A percentile compares a stretch with the other conserved stretches of the same genome.
Evolutionary conservation across 371 early-diverging fungal genomes (phyloP).

Genomic region (Conidiobolus coronatus): DNA sequence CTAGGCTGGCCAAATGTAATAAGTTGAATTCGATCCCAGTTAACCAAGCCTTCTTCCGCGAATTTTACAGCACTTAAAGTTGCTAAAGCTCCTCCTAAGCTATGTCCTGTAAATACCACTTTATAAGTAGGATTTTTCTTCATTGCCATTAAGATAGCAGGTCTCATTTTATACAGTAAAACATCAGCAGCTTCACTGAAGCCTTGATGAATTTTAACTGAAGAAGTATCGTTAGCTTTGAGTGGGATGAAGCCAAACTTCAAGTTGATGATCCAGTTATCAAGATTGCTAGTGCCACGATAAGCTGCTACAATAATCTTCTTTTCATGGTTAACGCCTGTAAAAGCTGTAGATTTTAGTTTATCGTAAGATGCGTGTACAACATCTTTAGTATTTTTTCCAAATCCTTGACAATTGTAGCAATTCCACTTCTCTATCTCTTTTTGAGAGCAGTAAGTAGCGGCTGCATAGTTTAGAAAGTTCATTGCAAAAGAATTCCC

Average conservation of each 20-base stretch:
- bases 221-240: too few relatives aligned
- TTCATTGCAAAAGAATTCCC: too few relatives aligned
- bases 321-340: background rate
- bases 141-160: too few relatives aligned
- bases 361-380: background rate
- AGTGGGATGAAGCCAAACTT: background rate
- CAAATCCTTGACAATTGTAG: background rate
- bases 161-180: too few relatives aligned
- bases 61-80: background rate
- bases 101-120: constrained; percentile 5
- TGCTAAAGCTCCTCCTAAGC: constrained; percentile 5
- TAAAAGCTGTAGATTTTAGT: background rate
- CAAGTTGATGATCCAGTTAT: background rate
- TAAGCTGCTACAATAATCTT: background rate
- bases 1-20: background rate
- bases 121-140: constrained; percentile 6
- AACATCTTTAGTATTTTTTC: background rate
- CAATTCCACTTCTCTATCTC: background rate
- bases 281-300: background rate
- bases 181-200: too few relatives aligned
- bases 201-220: too few relatives aligned
- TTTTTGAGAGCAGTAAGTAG: background rate
- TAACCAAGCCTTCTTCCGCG: background rate
- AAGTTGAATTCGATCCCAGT: background rate
- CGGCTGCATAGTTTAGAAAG: background rate